Percentiles rank a stretch among this genome's conserved stretches.
These are phyloP conservation scores for Trametes hirsuta DNA, from an alignment of 1,284 basidiomycete species.

Conservation along the genomic window DNA sequence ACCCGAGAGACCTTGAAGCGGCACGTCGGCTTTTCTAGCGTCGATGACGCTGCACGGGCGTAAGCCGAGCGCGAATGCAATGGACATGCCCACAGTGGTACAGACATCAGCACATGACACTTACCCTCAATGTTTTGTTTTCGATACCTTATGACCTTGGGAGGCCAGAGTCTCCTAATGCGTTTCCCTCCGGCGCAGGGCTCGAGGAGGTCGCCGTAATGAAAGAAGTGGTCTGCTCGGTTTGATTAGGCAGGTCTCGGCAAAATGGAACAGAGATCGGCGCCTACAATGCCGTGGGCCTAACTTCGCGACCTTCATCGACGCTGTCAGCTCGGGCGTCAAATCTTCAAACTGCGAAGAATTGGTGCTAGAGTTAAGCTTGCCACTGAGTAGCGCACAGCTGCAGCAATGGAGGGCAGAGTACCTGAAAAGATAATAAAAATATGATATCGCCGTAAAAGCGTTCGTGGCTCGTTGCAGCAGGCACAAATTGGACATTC, in stretches of 20 bases:
- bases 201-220: conserved; percentile 2
- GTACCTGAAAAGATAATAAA: too few species aligned
- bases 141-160: neutral
- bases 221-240: neutral
- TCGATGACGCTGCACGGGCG: neutral
- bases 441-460: too few species aligned
- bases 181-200: neutral
- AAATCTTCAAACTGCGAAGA: neutral
- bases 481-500: neutral
- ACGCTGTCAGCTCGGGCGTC: neutral
- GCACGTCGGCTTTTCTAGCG: neutral
- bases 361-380: conserved; percentile 1
- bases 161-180: neutral
- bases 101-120: neutral
- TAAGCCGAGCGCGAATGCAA: neutral
- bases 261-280: neutral
- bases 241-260: neutral
- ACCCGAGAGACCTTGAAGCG: neutral
- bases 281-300: neutral
- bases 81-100: neutral
- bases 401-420: too few species aligned
- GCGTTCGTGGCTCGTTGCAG: neutral
- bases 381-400: too few species aligned
- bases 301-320: neutral
- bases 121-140: neutral